A percentile compares a stretch with the other conserved stretches of the same genome.
These are phyloP conservation scores for Furcasterigmium sp. DNA, from an alignment of 2,329 filamentous ascomycete genomes.

Conservation along the genomic window DNA sequence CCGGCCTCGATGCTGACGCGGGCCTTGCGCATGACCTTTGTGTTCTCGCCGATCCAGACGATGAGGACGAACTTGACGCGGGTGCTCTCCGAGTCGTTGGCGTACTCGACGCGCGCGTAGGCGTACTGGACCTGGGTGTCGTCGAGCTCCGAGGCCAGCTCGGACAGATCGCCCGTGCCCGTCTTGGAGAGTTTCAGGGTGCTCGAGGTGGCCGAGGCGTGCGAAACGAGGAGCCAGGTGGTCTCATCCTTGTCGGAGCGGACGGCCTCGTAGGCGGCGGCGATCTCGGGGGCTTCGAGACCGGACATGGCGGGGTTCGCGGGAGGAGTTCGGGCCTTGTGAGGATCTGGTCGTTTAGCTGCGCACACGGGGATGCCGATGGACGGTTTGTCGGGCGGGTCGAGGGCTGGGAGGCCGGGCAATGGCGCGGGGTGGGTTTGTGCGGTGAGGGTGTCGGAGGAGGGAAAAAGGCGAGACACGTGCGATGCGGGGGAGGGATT, in stretches of 20 bases:
- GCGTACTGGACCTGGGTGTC: conserved; percentile 59
- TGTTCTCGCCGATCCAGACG: conserved; percentile 62
- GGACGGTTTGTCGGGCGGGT: neutral
- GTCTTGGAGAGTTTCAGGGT: conserved; percentile 50
- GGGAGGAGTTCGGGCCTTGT: neutral
- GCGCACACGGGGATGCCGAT: neutral
- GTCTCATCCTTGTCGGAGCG: conserved; percentile 60
- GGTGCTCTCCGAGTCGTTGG: conserved; percentile 65
- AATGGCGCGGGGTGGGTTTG: neutral
- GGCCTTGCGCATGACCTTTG: conserved; percentile 65
- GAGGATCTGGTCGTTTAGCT: neutral
- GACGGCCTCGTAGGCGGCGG: conserved; percentile 60
- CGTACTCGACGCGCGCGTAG: conserved; percentile 62
- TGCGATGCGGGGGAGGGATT: no score
- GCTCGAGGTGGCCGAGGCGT: conserved; percentile 50
- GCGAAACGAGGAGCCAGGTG: conserved; percentile 64
- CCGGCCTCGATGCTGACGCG: conserved; percentile 63
- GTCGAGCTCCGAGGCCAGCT: conserved; percentile 52
- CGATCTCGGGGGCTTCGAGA: conserved; percentile 52
- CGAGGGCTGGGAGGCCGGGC: neutral
- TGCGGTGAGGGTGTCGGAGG: neutral
- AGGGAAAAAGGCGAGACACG: neutral
- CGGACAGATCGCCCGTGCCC: conserved; percentile 54
- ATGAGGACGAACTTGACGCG: conserved; percentile 64
- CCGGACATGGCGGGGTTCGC: conserved; percentile 43